Evolutionary conservation across 176 grass and related monocot species (phyloP).

Genomic region (Alopecurus myosuroides): DNA sequence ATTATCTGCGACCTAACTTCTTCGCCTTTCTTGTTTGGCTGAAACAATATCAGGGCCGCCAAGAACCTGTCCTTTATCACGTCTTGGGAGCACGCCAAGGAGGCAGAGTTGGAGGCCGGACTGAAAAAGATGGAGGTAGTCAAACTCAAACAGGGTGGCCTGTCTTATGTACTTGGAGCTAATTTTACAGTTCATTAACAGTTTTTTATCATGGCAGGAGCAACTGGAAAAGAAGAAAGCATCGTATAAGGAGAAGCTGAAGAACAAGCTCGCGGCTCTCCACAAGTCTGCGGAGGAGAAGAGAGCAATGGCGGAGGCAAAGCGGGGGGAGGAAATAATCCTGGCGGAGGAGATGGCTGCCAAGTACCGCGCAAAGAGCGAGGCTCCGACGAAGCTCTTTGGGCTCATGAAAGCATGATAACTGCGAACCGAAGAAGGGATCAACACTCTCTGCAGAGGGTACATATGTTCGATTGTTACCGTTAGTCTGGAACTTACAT

Average conservation of each 20-base stretch:
- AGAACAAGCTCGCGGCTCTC: constrained; percentile 65
- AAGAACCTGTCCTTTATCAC: constrained; percentile 62
- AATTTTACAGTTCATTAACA: neutral
- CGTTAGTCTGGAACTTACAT: neutral
- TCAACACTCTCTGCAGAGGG: neutral
- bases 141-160: neutral
- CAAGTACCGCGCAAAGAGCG: constrained; percentile 60
- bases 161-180: neutral
- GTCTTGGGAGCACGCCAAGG: constrained; percentile 58
- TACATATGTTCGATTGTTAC: neutral
- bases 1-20: constrained; percentile 2
- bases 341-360: constrained; percentile 66
- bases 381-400: constrained; percentile 60
- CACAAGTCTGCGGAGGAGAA: constrained; percentile 81
- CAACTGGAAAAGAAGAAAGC: constrained; percentile 78
- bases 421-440: neutral
- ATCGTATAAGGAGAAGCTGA: constrained; percentile 58
- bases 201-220: constrained; percentile 35
- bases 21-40: neutral
- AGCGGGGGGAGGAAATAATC: constrained; percentile 56
- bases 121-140: constrained; percentile 54
- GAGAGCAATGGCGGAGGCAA: constrained; percentile 51
- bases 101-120: constrained; percentile 50
- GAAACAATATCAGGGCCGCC: constrained; percentile 30
- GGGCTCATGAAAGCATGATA: constrained; percentile 47